Percentiles rank a stretch among this genome's conserved stretches.
phyloP scores from a whole-genome alignment of 1,284 basidiomycete species.

The Pyrrhoderma noxium region DNA sequence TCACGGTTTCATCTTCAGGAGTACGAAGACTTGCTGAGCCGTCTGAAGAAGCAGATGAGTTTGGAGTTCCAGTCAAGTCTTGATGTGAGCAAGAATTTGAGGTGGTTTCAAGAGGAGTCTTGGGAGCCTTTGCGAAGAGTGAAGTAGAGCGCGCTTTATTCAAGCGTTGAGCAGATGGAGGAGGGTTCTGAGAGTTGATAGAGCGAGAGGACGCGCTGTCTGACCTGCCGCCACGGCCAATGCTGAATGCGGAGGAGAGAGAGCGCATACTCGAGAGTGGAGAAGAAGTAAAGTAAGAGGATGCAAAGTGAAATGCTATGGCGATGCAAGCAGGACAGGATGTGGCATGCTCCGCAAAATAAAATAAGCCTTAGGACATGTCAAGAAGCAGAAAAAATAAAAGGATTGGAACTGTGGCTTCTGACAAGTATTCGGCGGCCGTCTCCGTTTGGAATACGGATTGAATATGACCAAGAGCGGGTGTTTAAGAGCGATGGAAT shows the following conservation, averaged over 20 bases:
- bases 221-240: conserved; percentile 45
- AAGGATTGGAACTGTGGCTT: no score
- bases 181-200: conserved; percentile 16
- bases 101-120: conserved; percentile 20
- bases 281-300: conserved; percentile 14
- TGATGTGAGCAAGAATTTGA: conserved; percentile 8
- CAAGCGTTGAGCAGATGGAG: conserved; percentile 19
- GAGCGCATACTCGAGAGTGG: conserved; percentile 38
- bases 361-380: neutral
- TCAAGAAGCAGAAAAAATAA: neutral
- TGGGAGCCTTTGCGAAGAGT: conserved; percentile 26
- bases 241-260: conserved; percentile 45
- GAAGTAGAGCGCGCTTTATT: conserved; percentile 11
- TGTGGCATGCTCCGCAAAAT: neutral
- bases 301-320: conserved; percentile 3
- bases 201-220: conserved; percentile 24
- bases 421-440: neutral
- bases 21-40: conserved; percentile 53
- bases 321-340: neutral
- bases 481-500: neutral
- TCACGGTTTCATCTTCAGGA: conserved; percentile 48
- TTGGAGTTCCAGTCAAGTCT: conserved; percentile 23
- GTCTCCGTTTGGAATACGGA: neutral
- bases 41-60: conserved; percentile 54
- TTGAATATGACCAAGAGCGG: neutral